phyloP scores from a whole-genome alignment of 257 asterid species.

The Gentiana straminea region DNA sequence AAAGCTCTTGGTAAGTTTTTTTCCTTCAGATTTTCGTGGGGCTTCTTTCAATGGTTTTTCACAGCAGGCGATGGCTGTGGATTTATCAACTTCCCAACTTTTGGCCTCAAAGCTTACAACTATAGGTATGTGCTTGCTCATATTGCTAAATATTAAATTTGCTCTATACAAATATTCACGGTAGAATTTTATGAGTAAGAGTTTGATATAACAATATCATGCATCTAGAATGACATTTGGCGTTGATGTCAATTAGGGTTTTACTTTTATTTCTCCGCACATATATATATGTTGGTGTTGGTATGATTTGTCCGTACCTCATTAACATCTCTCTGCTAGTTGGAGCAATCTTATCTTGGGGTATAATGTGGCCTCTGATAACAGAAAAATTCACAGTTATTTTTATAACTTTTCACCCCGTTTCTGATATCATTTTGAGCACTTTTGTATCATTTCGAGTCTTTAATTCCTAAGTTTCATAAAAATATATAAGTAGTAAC shows the following conservation, averaged over 20 bases:
- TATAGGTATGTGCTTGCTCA: slow-evolving; percentile 32
- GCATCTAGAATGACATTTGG: background rate
- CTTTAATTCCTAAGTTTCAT: no score
- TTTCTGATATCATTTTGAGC: no score
- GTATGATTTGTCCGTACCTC: slow-evolving; percentile 90
- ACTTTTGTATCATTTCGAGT: no score
- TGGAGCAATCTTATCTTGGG: slow-evolving; percentile 93
- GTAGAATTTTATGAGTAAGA: no score
- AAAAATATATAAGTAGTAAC: no score
- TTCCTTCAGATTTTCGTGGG: slow-evolving; percentile 40
- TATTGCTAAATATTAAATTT: background rate
- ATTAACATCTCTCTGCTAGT: slow-evolving; percentile 77
- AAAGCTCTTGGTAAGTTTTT: slow-evolving; percentile 45
- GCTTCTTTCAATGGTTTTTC: slow-evolving; percentile 60
- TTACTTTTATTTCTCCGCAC: slow-evolving; percentile 81
- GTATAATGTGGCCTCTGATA: slow-evolving; percentile 89
- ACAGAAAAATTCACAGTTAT: no score
- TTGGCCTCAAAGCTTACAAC: slow-evolving; percentile 79
- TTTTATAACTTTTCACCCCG: no score
- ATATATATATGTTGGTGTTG: slow-evolving; percentile 79
- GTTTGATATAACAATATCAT: background rate
- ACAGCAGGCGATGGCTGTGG: slow-evolving; percentile 60
- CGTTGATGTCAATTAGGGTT: slow-evolving; percentile 25
- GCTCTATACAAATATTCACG: background rate
- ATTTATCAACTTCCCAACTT: slow-evolving; percentile 64